These are phyloP conservation scores for Botrytis porri DNA, from an alignment of 2,329 filamentous ascomycete species.

Conservation along the genomic window DNA sequence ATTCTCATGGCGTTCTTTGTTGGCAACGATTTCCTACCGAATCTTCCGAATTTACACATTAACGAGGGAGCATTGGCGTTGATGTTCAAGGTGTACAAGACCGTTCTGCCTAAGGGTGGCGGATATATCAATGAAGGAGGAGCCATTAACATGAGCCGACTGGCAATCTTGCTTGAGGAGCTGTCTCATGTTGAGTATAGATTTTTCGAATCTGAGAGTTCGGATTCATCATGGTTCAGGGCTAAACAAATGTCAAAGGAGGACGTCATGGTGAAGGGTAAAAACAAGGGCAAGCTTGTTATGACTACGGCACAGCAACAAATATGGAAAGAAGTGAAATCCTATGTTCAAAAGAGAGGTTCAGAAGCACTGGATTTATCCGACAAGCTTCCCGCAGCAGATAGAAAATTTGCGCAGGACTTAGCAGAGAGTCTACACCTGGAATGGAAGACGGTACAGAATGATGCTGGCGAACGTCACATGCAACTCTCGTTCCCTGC, in stretches of 20 bases:
- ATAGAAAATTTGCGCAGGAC: constrained; percentile 91
- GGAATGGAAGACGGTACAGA: constrained; percentile 61
- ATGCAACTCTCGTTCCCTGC: constrained; percentile 59
- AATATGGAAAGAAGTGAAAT: constrained; percentile 78
- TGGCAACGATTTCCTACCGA: constrained; percentile 97
- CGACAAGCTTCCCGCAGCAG: constrained; percentile 69
- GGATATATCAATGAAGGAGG: constrained; percentile 97
- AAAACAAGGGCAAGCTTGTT: constrained; percentile 64
- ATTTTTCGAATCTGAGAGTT: constrained; percentile 88
- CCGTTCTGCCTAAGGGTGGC: constrained; percentile 77
- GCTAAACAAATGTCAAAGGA: constrained; percentile 74
- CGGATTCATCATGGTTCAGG: constrained; percentile 88
- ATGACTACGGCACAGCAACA: constrained; percentile 79
- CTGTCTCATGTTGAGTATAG: constrained; percentile 84
- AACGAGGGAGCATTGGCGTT: constrained; percentile 95
- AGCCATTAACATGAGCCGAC: constrained; percentile 79
- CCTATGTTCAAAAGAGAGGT: constrained; percentile 71
- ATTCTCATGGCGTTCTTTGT: constrained; percentile 99
- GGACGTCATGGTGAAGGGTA: constrained; percentile 61
- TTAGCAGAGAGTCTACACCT: constrained; percentile 68
- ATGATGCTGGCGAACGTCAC: constrained; percentile 64
- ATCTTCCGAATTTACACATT: constrained; percentile 93
- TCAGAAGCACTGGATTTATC: constrained; percentile 70
- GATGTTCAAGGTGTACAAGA: constrained; percentile 97
- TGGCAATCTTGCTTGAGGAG: constrained; percentile 76